Conservation (phyloP, 805 yeast species). For the Maudiozyma bulderi region DNA sequence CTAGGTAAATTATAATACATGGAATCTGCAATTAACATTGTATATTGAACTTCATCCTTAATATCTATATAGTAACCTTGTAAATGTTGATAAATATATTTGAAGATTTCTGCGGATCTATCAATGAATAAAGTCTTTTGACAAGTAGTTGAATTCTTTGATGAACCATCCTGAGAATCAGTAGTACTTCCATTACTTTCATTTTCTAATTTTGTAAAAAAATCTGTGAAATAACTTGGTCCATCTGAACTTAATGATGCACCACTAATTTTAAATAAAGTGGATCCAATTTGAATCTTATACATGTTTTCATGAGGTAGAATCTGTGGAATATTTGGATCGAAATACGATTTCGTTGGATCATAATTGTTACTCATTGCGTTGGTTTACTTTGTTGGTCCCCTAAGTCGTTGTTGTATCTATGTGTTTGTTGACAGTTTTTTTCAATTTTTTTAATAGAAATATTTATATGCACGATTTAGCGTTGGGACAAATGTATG, state of each 20-base stretch:
- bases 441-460: too few relatives aligned
- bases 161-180: not conserved
- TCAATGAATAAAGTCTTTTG: conserved; percentile 49
- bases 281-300: conserved; percentile 60
- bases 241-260: conserved; percentile 79
- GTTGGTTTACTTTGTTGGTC: not conserved
- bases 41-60: conserved; percentile 49
- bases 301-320: conserved; percentile 65
- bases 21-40: conserved; percentile 59
- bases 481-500: too few relatives aligned
- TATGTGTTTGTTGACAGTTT: too few relatives aligned
- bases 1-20: conserved; percentile 57
- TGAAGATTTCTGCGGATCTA: conserved; percentile 61
- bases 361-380: not conserved
- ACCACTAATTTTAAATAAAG: conserved; percentile 52
- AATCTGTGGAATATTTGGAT: conserved; percentile 13
- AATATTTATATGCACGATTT: too few relatives aligned
- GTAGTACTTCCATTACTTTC: not conserved
- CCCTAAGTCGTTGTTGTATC: too few relatives aligned
- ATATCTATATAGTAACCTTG: conserved; percentile 70
- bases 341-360: conserved; percentile 9
- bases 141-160: not conserved
- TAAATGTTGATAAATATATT: conserved; percentile 56
- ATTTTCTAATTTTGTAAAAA: conserved; percentile 32
- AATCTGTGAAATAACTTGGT: conserved; percentile 80